phyloP scores from a whole-genome alignment of 352 stramenopile species.

The Phytophthora brassicae region DNA sequence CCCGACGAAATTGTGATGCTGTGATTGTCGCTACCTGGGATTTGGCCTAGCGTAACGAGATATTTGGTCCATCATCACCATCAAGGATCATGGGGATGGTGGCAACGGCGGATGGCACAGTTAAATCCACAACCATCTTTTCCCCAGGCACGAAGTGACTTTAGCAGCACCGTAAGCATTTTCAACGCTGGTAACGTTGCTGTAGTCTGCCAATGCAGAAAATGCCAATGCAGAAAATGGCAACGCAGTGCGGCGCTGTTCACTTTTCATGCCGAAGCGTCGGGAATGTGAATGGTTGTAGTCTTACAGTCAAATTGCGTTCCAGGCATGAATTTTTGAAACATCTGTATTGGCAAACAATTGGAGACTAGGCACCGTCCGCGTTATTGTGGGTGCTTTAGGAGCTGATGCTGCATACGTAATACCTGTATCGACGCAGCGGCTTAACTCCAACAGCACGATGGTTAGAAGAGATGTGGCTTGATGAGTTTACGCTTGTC shows the following conservation, averaged over 20 bases:
- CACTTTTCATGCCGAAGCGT: conserved; percentile 63
- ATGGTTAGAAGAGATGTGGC: conserved; percentile 51
- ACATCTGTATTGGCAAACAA: conserved; percentile 73
- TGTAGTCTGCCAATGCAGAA: conserved; percentile 59
- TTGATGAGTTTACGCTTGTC: conserved; percentile 42
- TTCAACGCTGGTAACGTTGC: conserved; percentile 66
- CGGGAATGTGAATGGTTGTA: conserved; percentile 69
- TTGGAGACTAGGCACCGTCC: conserved; percentile 53
- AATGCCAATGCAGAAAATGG: too few relatives aligned
- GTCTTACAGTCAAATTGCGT: conserved; percentile 49
- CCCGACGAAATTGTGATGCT: conserved; percentile 91
- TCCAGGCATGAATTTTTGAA: conserved; percentile 57
- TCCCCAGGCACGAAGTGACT: conserved; percentile 45
- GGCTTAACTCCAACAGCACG: conserved; percentile 21
- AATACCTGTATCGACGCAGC: conserved; percentile 33
- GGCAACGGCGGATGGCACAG: conserved; percentile 71
- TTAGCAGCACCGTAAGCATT: conserved; percentile 58
- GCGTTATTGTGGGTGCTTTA: conserved; percentile 71
- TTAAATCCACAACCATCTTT: conserved; percentile 38
- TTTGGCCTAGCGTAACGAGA: conserved; percentile 90
- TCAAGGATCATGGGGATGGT: conserved; percentile 92
- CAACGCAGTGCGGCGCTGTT: conserved; percentile 52
- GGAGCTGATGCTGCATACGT: conserved; percentile 56
- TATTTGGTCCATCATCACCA: conserved; percentile 85
- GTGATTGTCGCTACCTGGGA: conserved; percentile 89